These are phyloP conservation scores for Sarocladium brachiariae DNA, from an alignment of 2,329 filamentous ascomycete species.

Conservation along the genomic window DNA sequence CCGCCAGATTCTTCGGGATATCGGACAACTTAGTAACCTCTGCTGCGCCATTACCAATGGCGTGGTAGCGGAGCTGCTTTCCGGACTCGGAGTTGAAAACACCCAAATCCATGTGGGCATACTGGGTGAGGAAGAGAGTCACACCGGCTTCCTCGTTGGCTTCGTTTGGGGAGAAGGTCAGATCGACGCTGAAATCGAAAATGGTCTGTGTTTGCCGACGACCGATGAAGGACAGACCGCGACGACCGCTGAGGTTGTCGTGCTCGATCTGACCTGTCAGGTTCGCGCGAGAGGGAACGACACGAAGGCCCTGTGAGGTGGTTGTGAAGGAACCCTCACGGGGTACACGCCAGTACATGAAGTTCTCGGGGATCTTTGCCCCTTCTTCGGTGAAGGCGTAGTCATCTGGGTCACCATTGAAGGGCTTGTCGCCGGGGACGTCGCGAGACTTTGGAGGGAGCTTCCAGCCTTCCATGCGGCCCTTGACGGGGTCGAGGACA, in stretches of 20 bases:
- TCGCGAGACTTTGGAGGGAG: conserved; percentile 28
- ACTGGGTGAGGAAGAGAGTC: conserved; percentile 45
- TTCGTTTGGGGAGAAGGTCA: conserved; percentile 32
- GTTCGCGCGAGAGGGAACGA: conserved; percentile 16
- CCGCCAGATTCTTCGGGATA: conserved; percentile 2
- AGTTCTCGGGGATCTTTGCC: conserved; percentile 33
- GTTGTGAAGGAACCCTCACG: conserved; percentile 29
- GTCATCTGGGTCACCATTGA: conserved; percentile 29
- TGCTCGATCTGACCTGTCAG: conserved; percentile 13
- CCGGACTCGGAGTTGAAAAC: conserved; percentile 18
- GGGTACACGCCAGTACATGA: conserved; percentile 40
- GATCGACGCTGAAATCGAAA: conserved; percentile 41
- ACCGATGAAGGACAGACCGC: conserved; percentile 37
- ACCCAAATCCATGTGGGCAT: conserved; percentile 43
- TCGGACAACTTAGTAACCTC: conserved; percentile 13
- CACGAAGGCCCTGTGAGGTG: conserved; percentile 23
- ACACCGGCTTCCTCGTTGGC: conserved; percentile 45
- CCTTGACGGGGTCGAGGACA: conserved; percentile 22
- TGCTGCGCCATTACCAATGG: conserved; percentile 18
- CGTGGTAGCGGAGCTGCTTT: conserved; percentile 16
- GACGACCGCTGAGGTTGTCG: conserved; percentile 11
- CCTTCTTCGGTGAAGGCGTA: conserved; percentile 31
- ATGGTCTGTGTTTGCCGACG: conserved; percentile 48
- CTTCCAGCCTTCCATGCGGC: conserved; percentile 24
- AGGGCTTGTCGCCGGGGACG: conserved; percentile 27